phyloP scores from a whole-genome alignment of 2,329 filamentous ascomycete genomes.

The Colletotrichum melonis region DNA sequence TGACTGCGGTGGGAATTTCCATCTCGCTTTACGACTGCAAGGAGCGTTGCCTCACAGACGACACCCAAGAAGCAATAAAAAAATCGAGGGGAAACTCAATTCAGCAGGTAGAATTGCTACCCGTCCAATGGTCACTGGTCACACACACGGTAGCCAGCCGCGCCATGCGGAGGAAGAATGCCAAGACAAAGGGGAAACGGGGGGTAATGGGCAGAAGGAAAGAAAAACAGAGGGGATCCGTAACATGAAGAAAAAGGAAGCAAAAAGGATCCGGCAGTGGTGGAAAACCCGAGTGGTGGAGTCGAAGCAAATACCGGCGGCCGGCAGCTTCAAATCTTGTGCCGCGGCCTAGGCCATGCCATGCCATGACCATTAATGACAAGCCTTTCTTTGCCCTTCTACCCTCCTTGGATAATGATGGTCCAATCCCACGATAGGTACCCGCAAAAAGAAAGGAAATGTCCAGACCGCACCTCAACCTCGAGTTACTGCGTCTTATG shows the following conservation, averaged over 20 bases:
- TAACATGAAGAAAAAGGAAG: background rate
- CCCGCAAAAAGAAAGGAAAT: background rate
- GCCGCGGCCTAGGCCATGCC: background rate
- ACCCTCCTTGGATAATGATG: too few species aligned
- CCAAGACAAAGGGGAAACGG: background rate
- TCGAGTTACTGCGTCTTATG: background rate
- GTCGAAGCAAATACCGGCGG: conserved; percentile 15
- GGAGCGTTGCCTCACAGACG: background rate
- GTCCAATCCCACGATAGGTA: background rate
- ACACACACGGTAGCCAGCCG: background rate
- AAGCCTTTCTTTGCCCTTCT: background rate
- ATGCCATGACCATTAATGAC: background rate
- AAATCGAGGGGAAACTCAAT: background rate
- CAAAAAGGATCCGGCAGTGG: conserved; percentile 18
- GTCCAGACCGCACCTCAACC: background rate
- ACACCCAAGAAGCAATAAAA: background rate
- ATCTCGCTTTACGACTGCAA: conserved; percentile 12
- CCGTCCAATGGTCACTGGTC: background rate
- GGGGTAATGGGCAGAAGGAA: background rate
- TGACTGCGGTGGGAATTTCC: background rate
- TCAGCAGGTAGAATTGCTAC: background rate
- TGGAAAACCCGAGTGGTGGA: conserved; percentile 21
- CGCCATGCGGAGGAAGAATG: background rate
- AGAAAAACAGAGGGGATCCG: background rate
- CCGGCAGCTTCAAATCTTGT: conserved; percentile 22